phyloP scores from a whole-genome alignment of 495 filamentous ascomycete genomes.

The Penicillium chermesinum region DNA sequence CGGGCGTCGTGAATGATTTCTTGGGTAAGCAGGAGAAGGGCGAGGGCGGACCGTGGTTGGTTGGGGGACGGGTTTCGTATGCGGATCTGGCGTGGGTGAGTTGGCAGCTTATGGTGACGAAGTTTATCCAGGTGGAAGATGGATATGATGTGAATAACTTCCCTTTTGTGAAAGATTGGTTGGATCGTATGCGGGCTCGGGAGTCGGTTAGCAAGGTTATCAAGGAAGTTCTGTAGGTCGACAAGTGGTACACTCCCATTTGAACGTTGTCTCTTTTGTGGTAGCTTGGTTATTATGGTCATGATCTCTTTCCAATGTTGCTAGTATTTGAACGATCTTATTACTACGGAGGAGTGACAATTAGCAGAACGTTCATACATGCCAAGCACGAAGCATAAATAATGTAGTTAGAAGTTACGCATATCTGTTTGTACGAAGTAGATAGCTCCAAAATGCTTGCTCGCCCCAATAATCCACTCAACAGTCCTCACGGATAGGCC shows the following conservation, averaged over 20 bases:
- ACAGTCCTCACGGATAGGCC: too few species aligned
- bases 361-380: too few species aligned
- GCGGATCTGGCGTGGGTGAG: background rate
- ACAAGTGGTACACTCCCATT: too few species aligned
- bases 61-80: background rate
- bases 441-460: too few species aligned
- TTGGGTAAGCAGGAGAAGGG: background rate
- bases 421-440: too few species aligned
- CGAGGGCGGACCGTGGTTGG: background rate
- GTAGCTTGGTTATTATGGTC: too few species aligned
- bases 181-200: background rate
- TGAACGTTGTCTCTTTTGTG: too few species aligned
- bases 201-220: constrained; percentile 1
- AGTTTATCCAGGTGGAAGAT: constrained; percentile 1
- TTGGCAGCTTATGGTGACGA: constrained; percentile 2
- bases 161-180: constrained; percentile 3
- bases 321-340: too few species aligned
- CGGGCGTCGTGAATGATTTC: constrained; percentile 1
- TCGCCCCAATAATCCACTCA: too few species aligned
- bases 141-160: constrained; percentile 6
- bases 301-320: background rate
- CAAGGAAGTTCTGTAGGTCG: background rate
- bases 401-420: too few species aligned
- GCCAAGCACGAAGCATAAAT: too few species aligned
- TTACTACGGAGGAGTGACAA: too few species aligned